Evolutionary conservation across 805 yeast species (phyloP).

Genomic region (Suhomyces sp.): DNA sequence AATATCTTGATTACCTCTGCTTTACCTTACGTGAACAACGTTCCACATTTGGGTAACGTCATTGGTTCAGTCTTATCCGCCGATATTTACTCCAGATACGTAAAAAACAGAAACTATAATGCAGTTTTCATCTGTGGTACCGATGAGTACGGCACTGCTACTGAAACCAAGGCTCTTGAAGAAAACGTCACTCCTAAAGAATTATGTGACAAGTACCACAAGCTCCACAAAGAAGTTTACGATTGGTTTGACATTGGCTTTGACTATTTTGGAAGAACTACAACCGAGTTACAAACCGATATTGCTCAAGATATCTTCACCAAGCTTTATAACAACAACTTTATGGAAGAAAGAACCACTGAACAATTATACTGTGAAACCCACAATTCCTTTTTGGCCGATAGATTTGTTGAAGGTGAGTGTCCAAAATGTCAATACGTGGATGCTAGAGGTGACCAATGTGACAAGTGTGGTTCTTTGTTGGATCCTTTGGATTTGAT

Average conservation of each 20-base stretch:
- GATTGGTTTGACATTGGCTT: conserved; percentile 96
- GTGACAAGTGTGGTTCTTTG: conserved; percentile 92
- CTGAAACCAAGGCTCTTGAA: conserved; percentile 96
- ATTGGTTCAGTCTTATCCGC: conserved; percentile 94
- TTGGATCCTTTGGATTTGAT: conserved; percentile 91
- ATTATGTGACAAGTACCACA: conserved; percentile 87
- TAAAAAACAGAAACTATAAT: conserved; percentile 85
- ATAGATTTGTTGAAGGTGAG: conserved; percentile 94
- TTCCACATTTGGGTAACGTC: conserved; percentile 97
- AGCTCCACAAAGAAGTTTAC: conserved; percentile 83
- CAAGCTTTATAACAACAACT: conserved; percentile 73
- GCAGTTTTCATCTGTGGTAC: conserved; percentile 92
- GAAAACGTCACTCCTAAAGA: conserved; percentile 86
- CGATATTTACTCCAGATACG: conserved; percentile 88
- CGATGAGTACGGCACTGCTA: conserved; percentile 99
- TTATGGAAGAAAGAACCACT: conserved; percentile 80
- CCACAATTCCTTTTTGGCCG: conserved; percentile 91
- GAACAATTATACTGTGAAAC: conserved; percentile 88
- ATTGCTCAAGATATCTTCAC: conserved; percentile 92
- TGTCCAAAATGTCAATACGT: conserved; percentile 95
- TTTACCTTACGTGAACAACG: conserved; percentile 95
- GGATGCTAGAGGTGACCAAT: conserved; percentile 99
- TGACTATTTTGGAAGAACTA: conserved; percentile 95
- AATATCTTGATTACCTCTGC: conserved; percentile 94
- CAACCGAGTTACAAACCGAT: conserved; percentile 87